These are phyloP conservation scores for Colletotrichum sp. DNA, from an alignment of 2,329 filamentous ascomycete species.

Conservation along the genomic window DNA sequence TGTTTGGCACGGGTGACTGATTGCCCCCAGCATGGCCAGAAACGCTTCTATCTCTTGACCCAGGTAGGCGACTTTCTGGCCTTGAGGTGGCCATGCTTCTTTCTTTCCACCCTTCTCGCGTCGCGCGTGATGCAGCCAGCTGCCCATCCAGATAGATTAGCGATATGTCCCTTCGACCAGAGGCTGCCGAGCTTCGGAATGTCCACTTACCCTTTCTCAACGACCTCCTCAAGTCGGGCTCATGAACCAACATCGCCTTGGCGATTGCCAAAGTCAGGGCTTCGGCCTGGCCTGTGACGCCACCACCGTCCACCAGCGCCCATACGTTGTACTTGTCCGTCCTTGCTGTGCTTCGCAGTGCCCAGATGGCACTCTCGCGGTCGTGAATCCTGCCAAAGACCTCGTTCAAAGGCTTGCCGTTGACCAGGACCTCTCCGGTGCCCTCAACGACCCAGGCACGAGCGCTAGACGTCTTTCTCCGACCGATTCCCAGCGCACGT, in stretches of 20 bases:
- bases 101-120: constrained; percentile 91
- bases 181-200: neutral
- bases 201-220: constrained; percentile 80
- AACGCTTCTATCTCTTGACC: constrained; percentile 76
- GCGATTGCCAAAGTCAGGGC: constrained; percentile 89
- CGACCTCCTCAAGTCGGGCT: constrained; percentile 87
- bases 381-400: constrained; percentile 90
- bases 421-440: constrained; percentile 86
- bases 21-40: neutral
- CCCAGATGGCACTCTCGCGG: constrained; percentile 92
- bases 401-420: constrained; percentile 83
- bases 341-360: constrained; percentile 80
- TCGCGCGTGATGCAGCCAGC: constrained; percentile 94
- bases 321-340: constrained; percentile 98
- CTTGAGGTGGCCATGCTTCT: constrained; percentile 96
- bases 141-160: constrained; percentile 56
- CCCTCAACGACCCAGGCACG: constrained; percentile 91
- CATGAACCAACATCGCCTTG: constrained; percentile 87
- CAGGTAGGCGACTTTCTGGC: constrained; percentile 97
- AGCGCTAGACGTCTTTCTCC: constrained; percentile 86
- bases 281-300: constrained; percentile 94
- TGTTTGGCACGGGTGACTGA: neutral
- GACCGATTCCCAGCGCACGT: constrained; percentile 79
- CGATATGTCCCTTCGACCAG: constrained; percentile 21
- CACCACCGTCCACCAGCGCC: constrained; percentile 83